These are phyloP conservation scores for Fraxinus baroniana DNA, from an alignment of 305 asterid genomes.

Conservation along the genomic window DNA sequence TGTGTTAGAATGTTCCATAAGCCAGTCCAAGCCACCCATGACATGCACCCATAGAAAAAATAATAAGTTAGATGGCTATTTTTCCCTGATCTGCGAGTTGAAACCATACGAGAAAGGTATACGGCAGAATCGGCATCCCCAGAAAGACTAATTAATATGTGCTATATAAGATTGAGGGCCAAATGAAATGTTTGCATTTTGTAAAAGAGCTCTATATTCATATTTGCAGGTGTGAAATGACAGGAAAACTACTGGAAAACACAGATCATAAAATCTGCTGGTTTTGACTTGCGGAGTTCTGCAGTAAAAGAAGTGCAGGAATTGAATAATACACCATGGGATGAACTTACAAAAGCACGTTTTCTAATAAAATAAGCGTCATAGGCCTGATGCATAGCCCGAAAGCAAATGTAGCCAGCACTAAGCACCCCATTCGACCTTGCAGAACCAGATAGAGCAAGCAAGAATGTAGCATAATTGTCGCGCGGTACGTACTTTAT, in stretches of 20 bases:
- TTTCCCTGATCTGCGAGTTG: background rate
- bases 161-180: background rate
- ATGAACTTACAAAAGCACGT: slow-evolving; percentile 52
- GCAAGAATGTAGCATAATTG: slow-evolving; percentile 56
- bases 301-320: background rate
- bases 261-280: background rate
- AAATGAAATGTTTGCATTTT: background rate
- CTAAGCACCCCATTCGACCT: slow-evolving; percentile 92
- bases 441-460: slow-evolving; percentile 82
- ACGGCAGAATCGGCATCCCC: background rate
- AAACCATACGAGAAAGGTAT: background rate
- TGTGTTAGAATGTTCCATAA: background rate
- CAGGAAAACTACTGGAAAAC: background rate
- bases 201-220: background rate
- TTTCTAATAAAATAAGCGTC: slow-evolving; percentile 45
- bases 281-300: background rate
- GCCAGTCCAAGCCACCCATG: background rate
- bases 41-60: background rate
- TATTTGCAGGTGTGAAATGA: background rate
- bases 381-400: slow-evolving; percentile 56
- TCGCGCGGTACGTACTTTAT: too few relatives aligned
- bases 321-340: background rate
- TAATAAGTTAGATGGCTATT: background rate
- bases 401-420: slow-evolving; percentile 77
- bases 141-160: background rate